Evolutionary conservation across 2,329 filamentous ascomycete species (phyloP).

Genomic region (Fusarium tanahbumbuense): DNA sequence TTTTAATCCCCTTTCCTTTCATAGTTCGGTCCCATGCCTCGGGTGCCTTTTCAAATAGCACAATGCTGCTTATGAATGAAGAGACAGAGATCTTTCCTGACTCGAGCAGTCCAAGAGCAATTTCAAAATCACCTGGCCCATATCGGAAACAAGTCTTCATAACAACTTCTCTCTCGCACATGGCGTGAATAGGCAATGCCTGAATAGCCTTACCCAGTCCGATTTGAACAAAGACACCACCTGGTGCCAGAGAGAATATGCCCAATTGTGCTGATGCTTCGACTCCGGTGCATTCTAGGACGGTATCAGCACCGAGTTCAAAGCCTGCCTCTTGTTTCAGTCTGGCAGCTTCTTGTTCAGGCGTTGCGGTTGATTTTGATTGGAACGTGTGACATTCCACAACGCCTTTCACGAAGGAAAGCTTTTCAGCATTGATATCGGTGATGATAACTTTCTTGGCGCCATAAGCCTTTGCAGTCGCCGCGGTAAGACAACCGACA

Average conservation of each 20-base stretch:
- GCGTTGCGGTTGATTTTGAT: background rate
- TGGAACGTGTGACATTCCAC: constrained; percentile 17
- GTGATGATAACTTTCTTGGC: constrained; percentile 65
- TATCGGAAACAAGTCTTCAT: constrained; percentile 91
- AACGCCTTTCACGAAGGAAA: constrained; percentile 30
- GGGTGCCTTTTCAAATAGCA: constrained; percentile 73
- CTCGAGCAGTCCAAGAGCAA: constrained; percentile 80
- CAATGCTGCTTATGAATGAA: constrained; percentile 79
- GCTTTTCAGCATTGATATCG: constrained; percentile 35
- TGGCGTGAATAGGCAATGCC: constrained; percentile 72
- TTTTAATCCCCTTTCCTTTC: constrained; percentile 79
- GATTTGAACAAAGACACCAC: constrained; percentile 32
- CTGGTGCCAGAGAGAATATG: constrained; percentile 9
- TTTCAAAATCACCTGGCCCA: constrained; percentile 84
- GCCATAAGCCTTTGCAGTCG: constrained; percentile 84
- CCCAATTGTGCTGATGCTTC: constrained; percentile 32
- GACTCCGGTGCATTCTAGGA: constrained; percentile 38
- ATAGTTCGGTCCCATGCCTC: constrained; percentile 89
- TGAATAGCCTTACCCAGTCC: constrained; percentile 36
- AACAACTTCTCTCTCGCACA: constrained; percentile 89
- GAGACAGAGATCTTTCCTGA: constrained; percentile 80
- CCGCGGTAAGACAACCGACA: constrained; percentile 86
- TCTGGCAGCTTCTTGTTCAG: constrained; percentile 24
- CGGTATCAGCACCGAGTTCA: constrained; percentile 79
- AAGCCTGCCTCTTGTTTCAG: constrained; percentile 10